Conservation (phyloP, 1,284 basidiomycete species). For the Fomitopsis pinicola region DNA sequence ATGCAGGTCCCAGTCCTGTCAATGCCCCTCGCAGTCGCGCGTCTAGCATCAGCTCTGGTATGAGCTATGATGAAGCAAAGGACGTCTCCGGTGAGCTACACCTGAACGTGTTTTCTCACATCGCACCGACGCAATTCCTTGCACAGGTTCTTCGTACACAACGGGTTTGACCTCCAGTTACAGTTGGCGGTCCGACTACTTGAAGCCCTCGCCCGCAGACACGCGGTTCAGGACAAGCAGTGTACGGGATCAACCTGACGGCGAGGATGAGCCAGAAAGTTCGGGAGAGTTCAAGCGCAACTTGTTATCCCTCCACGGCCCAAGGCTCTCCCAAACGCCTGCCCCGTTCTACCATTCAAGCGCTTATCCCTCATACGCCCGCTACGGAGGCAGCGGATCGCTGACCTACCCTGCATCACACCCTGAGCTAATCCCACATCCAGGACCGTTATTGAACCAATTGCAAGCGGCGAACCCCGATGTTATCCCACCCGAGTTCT, state of each 20-base stretch:
- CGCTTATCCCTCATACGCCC: neutral
- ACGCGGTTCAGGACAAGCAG: neutral
- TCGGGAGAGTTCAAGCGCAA: neutral
- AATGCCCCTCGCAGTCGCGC: neutral
- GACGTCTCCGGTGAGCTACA: neutral
- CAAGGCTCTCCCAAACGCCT: neutral
- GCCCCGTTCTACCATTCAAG: neutral
- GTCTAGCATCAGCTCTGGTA: slow-evolving; percentile 4
- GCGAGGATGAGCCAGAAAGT: neutral
- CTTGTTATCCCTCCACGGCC: neutral
- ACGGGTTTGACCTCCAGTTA: neutral
- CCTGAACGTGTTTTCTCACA: neutral
- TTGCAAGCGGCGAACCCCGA: neutral
- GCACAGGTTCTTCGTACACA: neutral
- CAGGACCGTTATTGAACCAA: neutral
- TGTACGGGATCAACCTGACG: neutral
- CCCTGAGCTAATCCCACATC: neutral
- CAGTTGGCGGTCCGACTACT: neutral
- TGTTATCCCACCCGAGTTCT: slow-evolving; percentile 12
- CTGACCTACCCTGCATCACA: neutral
- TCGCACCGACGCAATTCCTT: neutral
- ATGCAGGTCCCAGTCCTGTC: neutral
- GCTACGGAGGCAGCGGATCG: neutral
- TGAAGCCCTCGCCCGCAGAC: neutral
- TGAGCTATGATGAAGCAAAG: neutral